Conservation (phyloP, 1,284 basidiomycete species). For the Tilletia setariae region DNA sequence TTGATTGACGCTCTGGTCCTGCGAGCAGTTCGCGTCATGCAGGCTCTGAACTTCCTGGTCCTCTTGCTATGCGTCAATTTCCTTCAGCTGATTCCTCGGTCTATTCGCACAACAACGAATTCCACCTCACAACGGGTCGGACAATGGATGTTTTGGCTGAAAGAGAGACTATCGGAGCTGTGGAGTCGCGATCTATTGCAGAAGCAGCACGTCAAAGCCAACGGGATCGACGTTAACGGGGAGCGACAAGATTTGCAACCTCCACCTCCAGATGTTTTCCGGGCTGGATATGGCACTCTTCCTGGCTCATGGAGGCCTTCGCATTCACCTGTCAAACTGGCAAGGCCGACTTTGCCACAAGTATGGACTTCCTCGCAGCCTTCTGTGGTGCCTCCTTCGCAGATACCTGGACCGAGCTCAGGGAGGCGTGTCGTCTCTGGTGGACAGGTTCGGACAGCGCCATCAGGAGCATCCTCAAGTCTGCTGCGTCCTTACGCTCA, state of each 20-base stretch:
- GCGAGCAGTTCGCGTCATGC: background rate
- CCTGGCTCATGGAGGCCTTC: conserved; percentile 1
- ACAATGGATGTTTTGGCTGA: background rate
- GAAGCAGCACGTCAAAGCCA: no score
- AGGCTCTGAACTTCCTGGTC: background rate
- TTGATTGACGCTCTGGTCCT: background rate
- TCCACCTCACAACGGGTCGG: background rate
- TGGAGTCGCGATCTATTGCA: no score
- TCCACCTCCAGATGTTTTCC: no score
- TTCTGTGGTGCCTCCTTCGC: no score
- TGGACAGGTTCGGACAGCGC: no score
- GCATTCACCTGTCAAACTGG: background rate
- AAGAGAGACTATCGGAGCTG: no score
- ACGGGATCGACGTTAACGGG: no score
- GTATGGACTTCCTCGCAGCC: background rate
- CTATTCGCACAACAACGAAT: background rate
- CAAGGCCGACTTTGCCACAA: background rate
- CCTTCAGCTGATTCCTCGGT: background rate
- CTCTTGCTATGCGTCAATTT: background rate
- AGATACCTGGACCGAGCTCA: no score
- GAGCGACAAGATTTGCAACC: no score
- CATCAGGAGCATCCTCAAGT: no score
- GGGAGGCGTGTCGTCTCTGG: no score
- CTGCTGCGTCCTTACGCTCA: no score
- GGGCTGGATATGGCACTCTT: background rate